Percentiles rank a stretch among this genome's conserved stretches.
Conservation (phyloP, 495 filamentous ascomycete genomes). For the Hypoxylon rickii region DNA sequence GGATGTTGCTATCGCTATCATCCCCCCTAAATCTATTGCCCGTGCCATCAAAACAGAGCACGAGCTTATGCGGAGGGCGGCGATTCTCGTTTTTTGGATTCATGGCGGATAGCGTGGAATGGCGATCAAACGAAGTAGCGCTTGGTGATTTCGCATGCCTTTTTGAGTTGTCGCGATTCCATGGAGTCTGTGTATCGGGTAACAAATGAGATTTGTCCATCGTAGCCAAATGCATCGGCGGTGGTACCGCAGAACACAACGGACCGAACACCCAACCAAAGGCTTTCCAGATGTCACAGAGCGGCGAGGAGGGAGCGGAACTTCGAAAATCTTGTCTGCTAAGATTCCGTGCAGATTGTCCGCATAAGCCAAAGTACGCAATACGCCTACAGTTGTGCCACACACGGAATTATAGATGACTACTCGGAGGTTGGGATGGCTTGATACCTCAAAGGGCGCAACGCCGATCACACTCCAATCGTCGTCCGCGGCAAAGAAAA, state of each 20-base stretch:
- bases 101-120: conserved; percentile 2
- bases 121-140: background rate
- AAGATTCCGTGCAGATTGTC: too few species aligned
- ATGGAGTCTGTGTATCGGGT: background rate
- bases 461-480: conserved; percentile 4
- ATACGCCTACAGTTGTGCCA: too few species aligned
- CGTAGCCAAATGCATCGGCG: background rate
- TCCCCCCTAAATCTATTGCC: conserved; percentile 86
- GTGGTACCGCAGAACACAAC: conserved; percentile 2
- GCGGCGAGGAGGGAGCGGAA: too few species aligned
- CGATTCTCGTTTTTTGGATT: conserved; percentile 18
- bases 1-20: conserved; percentile 82
- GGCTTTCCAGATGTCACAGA: too few species aligned
- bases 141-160: conserved; percentile 10
- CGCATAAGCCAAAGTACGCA: too few species aligned
- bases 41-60: conserved; percentile 89
- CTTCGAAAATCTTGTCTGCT: too few species aligned
- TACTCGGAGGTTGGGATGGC: too few species aligned
- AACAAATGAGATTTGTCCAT: conserved; percentile 25
- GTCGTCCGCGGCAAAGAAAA: conserved; percentile 1
- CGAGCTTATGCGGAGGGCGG: conserved; percentile 52
- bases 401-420: too few species aligned
- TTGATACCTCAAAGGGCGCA: too few species aligned
- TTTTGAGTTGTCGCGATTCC: conserved; percentile 11
- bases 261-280: background rate